A percentile compares a stretch with the other conserved stretches of the same genome.
Conservation (phyloP, 1,139 yeast species). For the Pichia cactophila region DNA sequence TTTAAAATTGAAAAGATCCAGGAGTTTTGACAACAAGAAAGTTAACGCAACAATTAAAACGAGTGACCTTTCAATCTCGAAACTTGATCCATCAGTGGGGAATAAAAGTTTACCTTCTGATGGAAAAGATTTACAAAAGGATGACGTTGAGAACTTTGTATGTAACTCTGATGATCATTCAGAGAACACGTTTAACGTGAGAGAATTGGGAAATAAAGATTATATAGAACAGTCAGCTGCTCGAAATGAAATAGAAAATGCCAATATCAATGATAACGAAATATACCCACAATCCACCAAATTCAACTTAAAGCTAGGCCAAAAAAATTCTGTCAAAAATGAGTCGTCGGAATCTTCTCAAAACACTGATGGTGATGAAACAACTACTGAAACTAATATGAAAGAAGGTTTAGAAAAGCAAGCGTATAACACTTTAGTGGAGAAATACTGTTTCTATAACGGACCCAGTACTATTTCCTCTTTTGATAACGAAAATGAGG, state of each 20-base stretch:
- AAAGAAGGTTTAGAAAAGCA: slow-evolving; percentile 12
- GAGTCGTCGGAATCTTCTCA: no score
- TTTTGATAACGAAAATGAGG: slow-evolving; percentile 17
- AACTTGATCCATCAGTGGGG: background rate
- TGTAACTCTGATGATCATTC: background rate
- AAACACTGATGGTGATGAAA: no score
- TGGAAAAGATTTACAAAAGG: background rate
- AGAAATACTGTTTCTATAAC: slow-evolving; percentile 63
- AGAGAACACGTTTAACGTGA: no score
- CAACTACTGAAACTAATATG: no score
- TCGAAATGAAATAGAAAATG: no score
- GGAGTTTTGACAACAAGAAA: slow-evolving; percentile 9
- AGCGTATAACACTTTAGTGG: slow-evolving; percentile 60
- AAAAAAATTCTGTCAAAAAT: no score
- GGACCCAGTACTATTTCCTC: slow-evolving; percentile 28
- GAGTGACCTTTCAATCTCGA: no score
- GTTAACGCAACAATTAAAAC: no score
- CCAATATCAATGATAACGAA: background rate
- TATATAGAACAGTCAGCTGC: background rate
- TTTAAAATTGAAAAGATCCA: slow-evolving; percentile 8
- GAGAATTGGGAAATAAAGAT: no score
- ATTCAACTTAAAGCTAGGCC: background rate
- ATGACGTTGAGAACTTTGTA: background rate
- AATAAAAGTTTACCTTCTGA: slow-evolving; percentile 21
- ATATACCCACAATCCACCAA: background rate